These are phyloP conservation scores for Gracilaria gracilis DNA, from an alignment of 23 red algal species.

Conservation along the genomic window DNA sequence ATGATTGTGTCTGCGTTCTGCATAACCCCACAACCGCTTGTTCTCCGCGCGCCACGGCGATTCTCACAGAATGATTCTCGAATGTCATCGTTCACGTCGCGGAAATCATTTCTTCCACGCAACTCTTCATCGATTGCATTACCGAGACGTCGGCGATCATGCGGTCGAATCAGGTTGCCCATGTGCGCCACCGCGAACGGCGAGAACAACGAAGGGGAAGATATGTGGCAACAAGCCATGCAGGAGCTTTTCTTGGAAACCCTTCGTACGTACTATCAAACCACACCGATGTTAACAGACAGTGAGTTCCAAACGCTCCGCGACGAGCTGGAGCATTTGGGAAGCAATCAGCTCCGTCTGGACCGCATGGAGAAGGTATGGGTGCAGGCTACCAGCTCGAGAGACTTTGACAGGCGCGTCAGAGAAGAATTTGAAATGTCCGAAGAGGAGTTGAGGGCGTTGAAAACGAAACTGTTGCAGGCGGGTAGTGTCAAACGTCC, in stretches of 20 bases:
- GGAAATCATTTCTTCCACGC: not conserved
- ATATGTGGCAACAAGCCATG: conserved; percentile 64
- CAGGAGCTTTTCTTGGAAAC: conserved; percentile 88
- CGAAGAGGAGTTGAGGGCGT: conserved; percentile 73
- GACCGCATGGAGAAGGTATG: conserved; percentile 91
- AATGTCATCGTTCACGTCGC: not conserved
- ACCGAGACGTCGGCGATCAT: not conserved
- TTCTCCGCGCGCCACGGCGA: not conserved
- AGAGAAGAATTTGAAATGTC: conserved; percentile 83
- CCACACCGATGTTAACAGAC: conserved; percentile 86
- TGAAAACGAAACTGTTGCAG: conserved; percentile 80
- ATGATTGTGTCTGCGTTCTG: not conserved
- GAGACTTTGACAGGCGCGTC: conserved; percentile 93
- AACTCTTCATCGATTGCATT: not conserved
- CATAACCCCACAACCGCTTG: not conserved
- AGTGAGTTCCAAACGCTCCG: conserved; percentile 91
- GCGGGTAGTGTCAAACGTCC: conserved; percentile 39
- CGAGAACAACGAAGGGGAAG: not conserved
- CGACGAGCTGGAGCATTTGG: conserved; percentile 94
- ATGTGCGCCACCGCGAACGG: not conserved
- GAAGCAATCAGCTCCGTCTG: conserved; percentile 65
- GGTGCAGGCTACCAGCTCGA: conserved; percentile 85
- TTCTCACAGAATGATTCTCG: not conserved
- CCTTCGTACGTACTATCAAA: conserved; percentile 82
- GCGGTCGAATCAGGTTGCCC: not conserved